Conservation (phyloP, 1,284 basidiomycete species). For the Sanguinoderma infundibulare region DNA sequence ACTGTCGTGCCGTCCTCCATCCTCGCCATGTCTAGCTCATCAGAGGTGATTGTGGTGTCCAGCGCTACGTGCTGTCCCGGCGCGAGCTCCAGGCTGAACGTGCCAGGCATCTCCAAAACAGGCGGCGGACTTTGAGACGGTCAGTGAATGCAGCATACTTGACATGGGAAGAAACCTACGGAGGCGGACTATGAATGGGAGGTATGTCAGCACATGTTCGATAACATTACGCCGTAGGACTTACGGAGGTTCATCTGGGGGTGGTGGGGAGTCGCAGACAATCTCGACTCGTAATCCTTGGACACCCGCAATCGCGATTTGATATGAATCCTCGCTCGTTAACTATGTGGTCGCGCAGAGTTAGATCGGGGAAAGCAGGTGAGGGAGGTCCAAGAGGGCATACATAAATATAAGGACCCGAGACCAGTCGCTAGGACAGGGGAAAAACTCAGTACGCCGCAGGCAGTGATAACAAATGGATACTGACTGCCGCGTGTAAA, state of each 20-base stretch:
- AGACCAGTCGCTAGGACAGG: constrained; percentile 63
- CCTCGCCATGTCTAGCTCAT: constrained; percentile 82
- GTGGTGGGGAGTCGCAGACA: constrained; percentile 78
- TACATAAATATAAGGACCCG: constrained; percentile 81
- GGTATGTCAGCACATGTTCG: constrained; percentile 11
- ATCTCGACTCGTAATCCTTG: constrained; percentile 82
- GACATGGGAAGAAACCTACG: constrained; percentile 50
- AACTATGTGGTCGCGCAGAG: constrained; percentile 54
- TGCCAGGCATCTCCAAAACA: constrained; percentile 83
- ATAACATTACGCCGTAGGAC: constrained; percentile 34
- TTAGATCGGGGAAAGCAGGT: constrained; percentile 10
- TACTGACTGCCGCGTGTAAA: constrained; percentile 73
- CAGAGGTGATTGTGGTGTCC: constrained; percentile 74
- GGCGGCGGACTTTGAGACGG: constrained; percentile 64
- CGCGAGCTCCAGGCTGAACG: constrained; percentile 75
- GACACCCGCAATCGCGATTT: constrained; percentile 79
- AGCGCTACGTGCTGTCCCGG: constrained; percentile 78
- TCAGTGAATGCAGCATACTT: background rate
- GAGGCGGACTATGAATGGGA: constrained; percentile 55
- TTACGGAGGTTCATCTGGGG: constrained; percentile 76
- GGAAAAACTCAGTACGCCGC: constrained; percentile 18
- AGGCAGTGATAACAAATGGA: constrained; percentile 8
- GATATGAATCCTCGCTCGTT: constrained; percentile 80
- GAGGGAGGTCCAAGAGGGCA: constrained; percentile 28
- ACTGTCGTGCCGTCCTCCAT: constrained; percentile 86